Evolutionary conservation across 2,329 filamentous ascomycete species (phyloP), one percentile per base, ranked within the genome.

Genomic region (Hortaea werneckii): DNA sequence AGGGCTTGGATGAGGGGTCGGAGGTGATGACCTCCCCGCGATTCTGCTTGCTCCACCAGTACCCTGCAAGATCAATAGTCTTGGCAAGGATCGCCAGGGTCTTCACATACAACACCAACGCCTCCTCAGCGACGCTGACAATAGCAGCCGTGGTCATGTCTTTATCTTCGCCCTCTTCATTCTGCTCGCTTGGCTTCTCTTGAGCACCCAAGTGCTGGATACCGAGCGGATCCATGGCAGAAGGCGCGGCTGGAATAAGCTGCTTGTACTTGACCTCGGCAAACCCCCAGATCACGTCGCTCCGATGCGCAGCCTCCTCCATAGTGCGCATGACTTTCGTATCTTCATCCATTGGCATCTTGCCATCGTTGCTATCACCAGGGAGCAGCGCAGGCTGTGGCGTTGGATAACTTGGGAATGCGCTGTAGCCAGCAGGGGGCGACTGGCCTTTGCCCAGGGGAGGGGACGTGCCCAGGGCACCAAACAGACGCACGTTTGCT

Each of bases 231-330:
- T 84, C 80, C 41, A 86, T 80, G 54, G 77, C 78, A 2, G 85
- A 90, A 1, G 90, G 92, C 1, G 87, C 81, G 39, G 92, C 71
- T 3, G 92, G 92, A 42, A 95, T 79, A n/a, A 98, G 76, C 65
- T 98, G 92, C 66, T 94, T 92, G 67, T 94, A 95, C 67, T 98
- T 98, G 61, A 98, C 90, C 67, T 98, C 90, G 5, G 92, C 92
- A 66, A 98, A 96, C 3, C 90, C 89, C 63, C 89, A 98, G 2
- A 98, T 89, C 40, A 95, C 92, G 64, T 98, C 89, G 61, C 89
- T 95, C 35, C 89, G 78, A 29, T 88, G 92, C 1, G 92, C 92
- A 53, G 87, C 83, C 57, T 96, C 89, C 64, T 98, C 90, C 47
- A 96, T 88, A 39, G 79, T 77, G 58, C 88, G 83, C 2, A 90